phyloP scores from a whole-genome alignment of 495 filamentous ascomycete species.

The Bathelium albidoporum region DNA sequence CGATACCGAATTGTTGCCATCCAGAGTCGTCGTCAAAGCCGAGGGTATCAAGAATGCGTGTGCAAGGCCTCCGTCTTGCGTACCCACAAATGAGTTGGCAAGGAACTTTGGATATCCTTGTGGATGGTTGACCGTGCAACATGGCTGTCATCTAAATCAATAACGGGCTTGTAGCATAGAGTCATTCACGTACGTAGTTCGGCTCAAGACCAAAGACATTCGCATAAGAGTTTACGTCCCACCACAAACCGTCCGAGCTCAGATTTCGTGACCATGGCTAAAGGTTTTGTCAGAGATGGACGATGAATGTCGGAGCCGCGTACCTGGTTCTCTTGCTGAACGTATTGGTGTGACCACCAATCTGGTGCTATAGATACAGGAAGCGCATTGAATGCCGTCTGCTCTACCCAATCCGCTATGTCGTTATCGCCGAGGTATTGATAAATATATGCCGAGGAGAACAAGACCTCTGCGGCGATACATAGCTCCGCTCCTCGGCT shows the following conservation, averaged over 20 bases:
- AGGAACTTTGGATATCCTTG: slow-evolving; percentile 53
- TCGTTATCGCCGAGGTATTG: slow-evolving; percentile 36
- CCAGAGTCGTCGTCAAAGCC: slow-evolving; percentile 24
- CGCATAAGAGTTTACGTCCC: slow-evolving; percentile 19
- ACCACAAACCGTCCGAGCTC: not conserved
- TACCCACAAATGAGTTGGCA: slow-evolving; percentile 17
- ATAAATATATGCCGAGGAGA: slow-evolving; percentile 26
- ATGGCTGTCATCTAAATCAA: slow-evolving; percentile 27
- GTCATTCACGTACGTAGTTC: not conserved
- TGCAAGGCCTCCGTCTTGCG: slow-evolving; percentile 30
- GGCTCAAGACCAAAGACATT: slow-evolving; percentile 38
- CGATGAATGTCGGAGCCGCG: not conserved
- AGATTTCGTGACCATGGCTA: not conserved
- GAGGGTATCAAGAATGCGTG: slow-evolving; percentile 36
- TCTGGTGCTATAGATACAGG: slow-evolving; percentile 31
- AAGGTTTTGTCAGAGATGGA: not conserved
- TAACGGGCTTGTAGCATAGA: too few species aligned
- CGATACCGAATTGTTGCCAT: slow-evolving; percentile 15
- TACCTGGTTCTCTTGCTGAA: slow-evolving; percentile 2
- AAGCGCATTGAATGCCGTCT: slow-evolving; percentile 49
- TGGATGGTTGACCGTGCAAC: slow-evolving; percentile 55
- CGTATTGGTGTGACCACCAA: slow-evolving; percentile 47
- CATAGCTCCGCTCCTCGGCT: slow-evolving; percentile 20
- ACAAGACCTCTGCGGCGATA: slow-evolving; percentile 16
- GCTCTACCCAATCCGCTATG: slow-evolving; percentile 48